These are phyloP conservation scores for Exophiala oligosperma DNA, from an alignment of 2,329 filamentous ascomycete genomes.

Conservation along the genomic window DNA sequence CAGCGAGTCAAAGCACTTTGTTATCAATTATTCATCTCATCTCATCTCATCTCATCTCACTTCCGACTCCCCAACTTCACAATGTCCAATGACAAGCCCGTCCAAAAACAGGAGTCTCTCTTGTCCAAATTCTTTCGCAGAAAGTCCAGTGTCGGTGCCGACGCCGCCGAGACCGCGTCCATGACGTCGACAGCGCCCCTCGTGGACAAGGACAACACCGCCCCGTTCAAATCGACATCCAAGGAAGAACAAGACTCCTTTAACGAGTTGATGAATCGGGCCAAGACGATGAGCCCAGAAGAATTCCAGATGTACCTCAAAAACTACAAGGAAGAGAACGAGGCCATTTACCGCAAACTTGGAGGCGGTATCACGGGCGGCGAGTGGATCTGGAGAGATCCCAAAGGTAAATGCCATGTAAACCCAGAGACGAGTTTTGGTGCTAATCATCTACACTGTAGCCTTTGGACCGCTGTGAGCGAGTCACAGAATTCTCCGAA, in stretches of 20 bases:
- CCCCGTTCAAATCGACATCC: neutral
- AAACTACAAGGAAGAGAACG: constrained; percentile 5
- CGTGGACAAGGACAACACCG: neutral
- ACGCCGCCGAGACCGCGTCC: neutral
- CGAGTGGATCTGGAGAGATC: constrained; percentile 6
- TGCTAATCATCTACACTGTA: no score
- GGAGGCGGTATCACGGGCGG: constrained; percentile 6
- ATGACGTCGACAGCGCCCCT: neutral
- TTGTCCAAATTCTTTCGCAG: neutral
- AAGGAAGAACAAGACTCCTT: neutral
- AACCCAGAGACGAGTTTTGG: no score
- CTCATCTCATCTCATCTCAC: no score
- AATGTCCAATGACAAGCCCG: no score
- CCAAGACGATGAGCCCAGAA: constrained; percentile 1
- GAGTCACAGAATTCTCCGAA: no score
- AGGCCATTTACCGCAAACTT: constrained; percentile 1
- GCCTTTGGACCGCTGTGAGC: no score
- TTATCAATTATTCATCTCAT: no score
- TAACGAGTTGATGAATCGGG: constrained; percentile 1
- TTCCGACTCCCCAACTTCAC: no score
- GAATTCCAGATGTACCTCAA: constrained; percentile 6
- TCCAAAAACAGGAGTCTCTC: neutral
- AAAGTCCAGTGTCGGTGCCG: neutral
- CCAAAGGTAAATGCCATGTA: neutral
- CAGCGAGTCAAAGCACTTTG: no score